These are phyloP conservation scores for Zanthoxylum bungeanum DNA, from an alignment of 345 rosid genomes.

Conservation along the genomic window DNA sequence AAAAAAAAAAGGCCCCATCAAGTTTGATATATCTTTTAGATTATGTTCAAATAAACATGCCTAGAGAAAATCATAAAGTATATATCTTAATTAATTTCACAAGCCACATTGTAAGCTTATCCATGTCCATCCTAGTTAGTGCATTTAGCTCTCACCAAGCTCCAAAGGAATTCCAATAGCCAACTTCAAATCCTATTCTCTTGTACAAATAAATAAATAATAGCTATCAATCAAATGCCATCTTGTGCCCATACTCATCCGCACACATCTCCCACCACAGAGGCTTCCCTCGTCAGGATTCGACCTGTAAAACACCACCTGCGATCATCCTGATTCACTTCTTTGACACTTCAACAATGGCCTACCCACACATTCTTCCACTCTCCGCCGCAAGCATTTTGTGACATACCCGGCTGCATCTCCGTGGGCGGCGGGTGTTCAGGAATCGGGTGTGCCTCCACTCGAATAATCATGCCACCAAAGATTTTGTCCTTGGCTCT, in stretches of 20 bases:
- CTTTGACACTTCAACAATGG: conserved; percentile 79
- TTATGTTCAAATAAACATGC: too few relatives aligned
- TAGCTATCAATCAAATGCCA: conserved; percentile 96
- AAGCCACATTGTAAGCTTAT: too few relatives aligned
- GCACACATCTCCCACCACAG: conserved; percentile 94
- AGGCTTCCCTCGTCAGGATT: conserved; percentile 92
- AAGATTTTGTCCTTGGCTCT: conserved; percentile 86
- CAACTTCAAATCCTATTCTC: too few relatives aligned
- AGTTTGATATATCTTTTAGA: too few relatives aligned
- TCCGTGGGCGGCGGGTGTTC: conserved; percentile 87
- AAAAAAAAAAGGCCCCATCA: too few relatives aligned
- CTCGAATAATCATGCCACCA: conserved; percentile 86
- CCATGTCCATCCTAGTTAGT: too few relatives aligned
- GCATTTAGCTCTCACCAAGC: too few relatives aligned
- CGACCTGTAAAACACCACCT: conserved; percentile 85
- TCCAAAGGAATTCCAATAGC: too few relatives aligned
- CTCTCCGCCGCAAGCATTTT: conserved; percentile 92
- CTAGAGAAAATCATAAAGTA: too few relatives aligned
- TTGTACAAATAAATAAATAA: too few relatives aligned
- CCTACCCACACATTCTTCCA: conserved; percentile 95
- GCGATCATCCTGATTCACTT: conserved; percentile 88
- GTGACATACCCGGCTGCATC: conserved; percentile 96
- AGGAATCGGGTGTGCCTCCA: conserved; percentile 88
- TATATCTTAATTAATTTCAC: too few relatives aligned
- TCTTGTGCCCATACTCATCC: conserved; percentile 89